Percentiles rank a stretch among this genome's conserved stretches.
Evolutionary conservation across 805 yeast species (phyloP).

Genomic region (Candida multigemmis): DNA sequence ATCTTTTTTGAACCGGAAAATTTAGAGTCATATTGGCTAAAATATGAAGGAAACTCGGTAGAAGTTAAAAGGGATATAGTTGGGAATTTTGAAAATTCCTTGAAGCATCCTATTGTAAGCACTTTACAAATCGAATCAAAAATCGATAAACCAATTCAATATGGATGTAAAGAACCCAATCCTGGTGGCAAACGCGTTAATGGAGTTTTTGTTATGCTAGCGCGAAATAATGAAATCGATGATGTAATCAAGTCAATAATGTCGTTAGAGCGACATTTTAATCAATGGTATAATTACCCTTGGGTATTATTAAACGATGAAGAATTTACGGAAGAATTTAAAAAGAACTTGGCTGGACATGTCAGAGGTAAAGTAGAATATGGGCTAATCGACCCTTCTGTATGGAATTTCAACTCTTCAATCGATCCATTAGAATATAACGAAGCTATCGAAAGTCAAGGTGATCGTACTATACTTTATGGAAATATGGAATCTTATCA

Average conservation of each 20-base stretch:
- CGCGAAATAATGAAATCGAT: slow-evolving; percentile 69
- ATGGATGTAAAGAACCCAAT: slow-evolving; percentile 48
- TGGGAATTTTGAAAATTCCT: no score
- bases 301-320: slow-evolving; percentile 86
- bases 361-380: slow-evolving; percentile 62
- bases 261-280: slow-evolving; percentile 79
- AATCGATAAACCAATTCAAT: slow-evolving; percentile 35
- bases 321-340: slow-evolving; percentile 60
- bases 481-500: slow-evolving; percentile 81
- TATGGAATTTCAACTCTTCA: slow-evolving; percentile 58
- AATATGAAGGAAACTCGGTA: no score
- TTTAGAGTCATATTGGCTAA: no score
- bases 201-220: slow-evolving; percentile 79
- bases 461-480: slow-evolving; percentile 76
- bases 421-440: slow-evolving; percentile 34
- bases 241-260: slow-evolving; percentile 70
- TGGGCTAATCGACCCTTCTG: slow-evolving; percentile 48
- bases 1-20: no score
- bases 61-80: no score
- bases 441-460: slow-evolving; percentile 63
- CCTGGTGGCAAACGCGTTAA: slow-evolving; percentile 43
- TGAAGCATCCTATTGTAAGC: no score
- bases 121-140: slow-evolving; percentile 6
- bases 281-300: slow-evolving; percentile 90
- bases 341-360: slow-evolving; percentile 35